Evolutionary conservation across 495 filamentous ascomycete species (phyloP).

Genomic region (Podospora conica): DNA sequence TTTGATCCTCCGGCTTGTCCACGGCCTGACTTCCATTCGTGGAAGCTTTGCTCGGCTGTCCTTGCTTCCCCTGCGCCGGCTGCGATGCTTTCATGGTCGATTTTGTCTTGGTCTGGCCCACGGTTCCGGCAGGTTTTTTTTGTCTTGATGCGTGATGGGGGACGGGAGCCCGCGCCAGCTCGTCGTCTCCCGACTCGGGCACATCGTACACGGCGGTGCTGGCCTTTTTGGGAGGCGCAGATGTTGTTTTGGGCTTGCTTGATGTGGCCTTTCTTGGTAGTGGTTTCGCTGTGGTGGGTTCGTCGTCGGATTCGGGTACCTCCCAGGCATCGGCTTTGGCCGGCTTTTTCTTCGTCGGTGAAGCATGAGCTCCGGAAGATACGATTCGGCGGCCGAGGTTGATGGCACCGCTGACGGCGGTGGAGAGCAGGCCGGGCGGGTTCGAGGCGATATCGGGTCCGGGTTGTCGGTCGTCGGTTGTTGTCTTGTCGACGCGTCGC

Average conservation of each 20-base stretch:
- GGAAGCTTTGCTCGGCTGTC: slow-evolving; percentile 14
- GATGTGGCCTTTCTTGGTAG: slow-evolving; percentile 9
- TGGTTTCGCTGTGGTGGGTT: background rate
- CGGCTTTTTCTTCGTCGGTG: background rate
- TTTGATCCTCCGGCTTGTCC: background rate
- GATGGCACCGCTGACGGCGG: slow-evolving; percentile 19
- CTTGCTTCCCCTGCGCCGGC: slow-evolving; percentile 18
- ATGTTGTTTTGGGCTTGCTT: slow-evolving; percentile 6
- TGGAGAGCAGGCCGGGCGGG: background rate
- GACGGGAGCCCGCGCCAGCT: slow-evolving; percentile 14
- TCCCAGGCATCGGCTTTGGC: slow-evolving; percentile 7
- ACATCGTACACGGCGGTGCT: slow-evolving; percentile 33
- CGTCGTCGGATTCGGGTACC: slow-evolving; percentile 25
- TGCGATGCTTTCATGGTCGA: background rate
- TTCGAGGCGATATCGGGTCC: background rate
- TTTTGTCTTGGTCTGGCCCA: slow-evolving; percentile 2
- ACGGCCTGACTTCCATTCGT: slow-evolving; percentile 7
- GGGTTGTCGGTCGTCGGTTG: slow-evolving; percentile 12
- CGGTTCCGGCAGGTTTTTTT: background rate
- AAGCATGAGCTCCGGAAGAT: background rate
- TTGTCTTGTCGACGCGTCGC: slow-evolving; percentile 22
- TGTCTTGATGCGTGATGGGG: background rate
- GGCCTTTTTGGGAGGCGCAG: background rate
- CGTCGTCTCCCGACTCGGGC: slow-evolving; percentile 35
- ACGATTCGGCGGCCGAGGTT: slow-evolving; percentile 1